phyloP scores from a whole-genome alignment of 306 rosid genomes.

The Prunus persica region DNA sequence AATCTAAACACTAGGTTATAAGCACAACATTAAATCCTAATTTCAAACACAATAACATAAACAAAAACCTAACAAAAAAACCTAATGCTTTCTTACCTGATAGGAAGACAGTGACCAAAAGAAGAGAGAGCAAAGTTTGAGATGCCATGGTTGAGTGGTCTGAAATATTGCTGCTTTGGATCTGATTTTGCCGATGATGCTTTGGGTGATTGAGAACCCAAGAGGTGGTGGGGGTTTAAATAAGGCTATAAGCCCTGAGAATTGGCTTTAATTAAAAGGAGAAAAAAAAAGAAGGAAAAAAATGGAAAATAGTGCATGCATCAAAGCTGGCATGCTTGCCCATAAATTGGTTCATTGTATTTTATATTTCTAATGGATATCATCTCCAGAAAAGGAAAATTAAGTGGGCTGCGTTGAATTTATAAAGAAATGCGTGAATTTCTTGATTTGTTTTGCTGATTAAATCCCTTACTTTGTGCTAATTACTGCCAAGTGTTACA shows the following conservation, averaged over 20 bases:
- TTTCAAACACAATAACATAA: too few relatives aligned
- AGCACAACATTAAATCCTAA: too few relatives aligned
- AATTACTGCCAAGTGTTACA: not conserved
- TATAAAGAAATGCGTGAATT: too few relatives aligned
- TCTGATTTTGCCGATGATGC: not conserved
- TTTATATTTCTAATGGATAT: not conserved
- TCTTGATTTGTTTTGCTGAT: not conserved
- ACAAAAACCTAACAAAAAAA: not conserved
- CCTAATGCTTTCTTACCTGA: not conserved
- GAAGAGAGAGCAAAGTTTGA: constrained; percentile 7
- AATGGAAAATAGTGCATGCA: not conserved
- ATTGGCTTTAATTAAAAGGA: not conserved
- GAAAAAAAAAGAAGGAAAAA: not conserved
- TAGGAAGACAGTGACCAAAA: not conserved
- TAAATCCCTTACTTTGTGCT: not conserved
- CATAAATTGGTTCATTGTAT: not conserved
- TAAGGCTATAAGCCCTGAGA: not conserved
- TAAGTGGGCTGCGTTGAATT: not conserved
- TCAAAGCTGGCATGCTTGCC: not conserved
- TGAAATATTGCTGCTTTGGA: not conserved
- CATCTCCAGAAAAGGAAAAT: not conserved
- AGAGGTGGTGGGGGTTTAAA: not conserved
- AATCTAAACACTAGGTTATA: too few relatives aligned
- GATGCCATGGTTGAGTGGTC: constrained; percentile 2
- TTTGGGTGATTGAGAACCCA: not conserved